Evolutionary conservation across 139 green algal species (phyloP), one percentile per base, ranked within the genome.

Genomic region (Astrephomene gubernaculifera): DNA sequence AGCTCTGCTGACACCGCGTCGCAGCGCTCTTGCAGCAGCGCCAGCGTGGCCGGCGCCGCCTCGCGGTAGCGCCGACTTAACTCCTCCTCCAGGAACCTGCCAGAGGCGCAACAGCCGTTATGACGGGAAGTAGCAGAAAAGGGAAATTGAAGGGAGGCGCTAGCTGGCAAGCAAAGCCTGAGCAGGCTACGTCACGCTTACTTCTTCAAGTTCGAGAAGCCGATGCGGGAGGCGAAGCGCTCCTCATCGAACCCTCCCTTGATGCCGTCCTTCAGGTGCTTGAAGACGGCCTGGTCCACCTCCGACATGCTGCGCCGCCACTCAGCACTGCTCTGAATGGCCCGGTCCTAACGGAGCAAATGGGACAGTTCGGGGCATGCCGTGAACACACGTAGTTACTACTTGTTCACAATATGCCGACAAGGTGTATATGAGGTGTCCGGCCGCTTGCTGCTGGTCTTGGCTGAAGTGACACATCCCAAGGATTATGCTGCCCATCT

Each of bases 221-320:
- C 96, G 38, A 98, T 94, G 79, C 93, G 92, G 19, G 69, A 61
- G 4, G 87, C 92, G 89, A 96, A 98, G 27, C 89, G 90, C 79
- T 96, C 93, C 86, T 99, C 95, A 70, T 99, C 96, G 89, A 98
- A 99, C 10, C 96, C 91, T 29, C 89, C 90, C 70, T 92, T 91
- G 68, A 95, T 89, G 52, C 87, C 74, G 1, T 93, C 89, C 5
- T 90, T 88, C 84, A 98, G 83, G 79, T 95, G 89, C 38, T 81
- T 67, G 52, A 94, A 83, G 21, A 96, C 75, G 45, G 38, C 31
- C 17, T 71, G 36, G 84, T 98, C 96, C 73, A 98, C 95, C 54
- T 95, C 91, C 52, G 91, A 70, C 79, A 98, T 96, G 68, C 93
- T 88, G 14, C 74, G 44, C 1, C 96, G 93, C 94, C 96, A 99